Evolutionary conservation across 2,329 filamentous ascomycete species (phyloP), one percentile per base, ranked within the genome.

Genomic region (Aspergillus texensis): DNA sequence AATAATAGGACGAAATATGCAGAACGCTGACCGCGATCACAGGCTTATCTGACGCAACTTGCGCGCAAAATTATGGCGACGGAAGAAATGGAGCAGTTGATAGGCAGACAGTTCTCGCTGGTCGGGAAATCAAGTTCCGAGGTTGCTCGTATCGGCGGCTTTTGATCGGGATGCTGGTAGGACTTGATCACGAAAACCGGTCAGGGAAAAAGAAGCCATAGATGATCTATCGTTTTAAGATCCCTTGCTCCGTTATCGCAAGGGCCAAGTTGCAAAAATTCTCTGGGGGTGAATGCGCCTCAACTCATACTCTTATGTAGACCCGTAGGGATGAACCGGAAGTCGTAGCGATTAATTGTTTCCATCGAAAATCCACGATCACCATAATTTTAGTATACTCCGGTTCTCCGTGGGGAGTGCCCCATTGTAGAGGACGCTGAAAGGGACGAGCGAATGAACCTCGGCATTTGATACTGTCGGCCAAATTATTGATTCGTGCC

Each of bases 391-490:
- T 39, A 55, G 32, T 24, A 55, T 36, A 54, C 52, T 55, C 52
- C 52, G 32, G 52, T 55, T 55, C 52, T 55, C 32, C 32, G 52
- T 55, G 52, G 52, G 32, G 52, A 39, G 52, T 14, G 36, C 52
- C 34, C 52, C 52, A 16, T 36, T 54, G 52, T 55, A 24, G 52
- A 60, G 58, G 28, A 32, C 26, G 46, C n/a, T 45, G n/a, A 16
- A 59, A 36, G 30, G 16, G 36, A 55, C 62, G 50, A 52, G 30
- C 32, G 50, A 68, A 66, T 64, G 68, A 63, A 74, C 73, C 73
- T 75, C 73, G 73, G 73, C 72, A 72, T 73, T 63, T 67, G 64
- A 61, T 61, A 58, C 57, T 56, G 68, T 66, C 65, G 60, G 61
- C 50, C 63, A 67, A 62, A 66, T 46, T 56, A 65, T 53, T 56